Conservation (phyloP, 768 basidiomycete genomes). For the Termitomyces sp. region DNA sequence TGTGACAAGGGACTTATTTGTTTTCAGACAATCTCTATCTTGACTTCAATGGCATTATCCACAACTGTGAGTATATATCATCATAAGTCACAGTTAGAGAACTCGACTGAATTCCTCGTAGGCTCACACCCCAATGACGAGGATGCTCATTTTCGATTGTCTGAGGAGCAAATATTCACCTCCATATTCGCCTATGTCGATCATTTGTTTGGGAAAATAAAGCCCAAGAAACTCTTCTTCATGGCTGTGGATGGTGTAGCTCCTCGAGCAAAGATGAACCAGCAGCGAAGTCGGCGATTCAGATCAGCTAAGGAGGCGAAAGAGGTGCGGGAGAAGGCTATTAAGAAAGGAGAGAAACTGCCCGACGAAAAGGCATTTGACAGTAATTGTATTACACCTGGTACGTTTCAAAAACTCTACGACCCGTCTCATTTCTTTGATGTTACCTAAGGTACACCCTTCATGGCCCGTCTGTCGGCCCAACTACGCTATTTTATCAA, state of each 20-base stretch:
- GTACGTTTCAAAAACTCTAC: conserved; percentile 35
- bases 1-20: conserved; percentile 7
- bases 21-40: conserved; percentile 80
- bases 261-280: conserved; percentile 98
- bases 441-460: conserved; percentile 68
- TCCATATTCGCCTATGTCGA: conserved; percentile 97
- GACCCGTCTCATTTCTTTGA: background rate
- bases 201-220: conserved; percentile 94
- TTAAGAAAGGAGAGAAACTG: conserved; percentile 83
- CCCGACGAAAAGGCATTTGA: conserved; percentile 96
- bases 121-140: conserved; percentile 97
- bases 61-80: conserved; percentile 53
- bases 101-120: conserved; percentile 13
- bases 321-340: conserved; percentile 84
- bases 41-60: conserved; percentile 93
- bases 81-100: background rate
- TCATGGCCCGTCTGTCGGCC: conserved; percentile 90
- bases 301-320: conserved; percentile 90
- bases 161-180: conserved; percentile 97
- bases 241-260: conserved; percentile 99
- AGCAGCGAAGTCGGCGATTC: conserved; percentile 92
- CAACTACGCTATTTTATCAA: conserved; percentile 96
- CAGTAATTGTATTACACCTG: conserved; percentile 98
- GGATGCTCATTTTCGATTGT: conserved; percentile 91
- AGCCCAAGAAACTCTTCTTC: conserved; percentile 96